A percentile compares a stretch with the other conserved stretches of the same genome.
These are phyloP conservation scores for Cystoderma amianthinum DNA, from an alignment of 768 basidiomycete species.

Conservation along the genomic window DNA sequence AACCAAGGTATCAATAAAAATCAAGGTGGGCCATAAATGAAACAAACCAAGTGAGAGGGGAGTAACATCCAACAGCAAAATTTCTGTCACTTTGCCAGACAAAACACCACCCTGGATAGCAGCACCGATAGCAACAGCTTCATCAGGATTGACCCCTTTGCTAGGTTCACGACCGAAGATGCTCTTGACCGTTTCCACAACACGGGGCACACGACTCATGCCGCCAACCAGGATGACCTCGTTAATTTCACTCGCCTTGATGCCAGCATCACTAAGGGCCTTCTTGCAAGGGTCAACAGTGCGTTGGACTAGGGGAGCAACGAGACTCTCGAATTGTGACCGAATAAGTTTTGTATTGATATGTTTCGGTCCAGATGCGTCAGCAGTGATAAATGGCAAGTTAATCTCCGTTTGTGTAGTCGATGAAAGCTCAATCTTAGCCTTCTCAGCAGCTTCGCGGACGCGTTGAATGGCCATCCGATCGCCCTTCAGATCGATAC, in stretches of 20 bases:
- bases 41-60: conserved; percentile 87
- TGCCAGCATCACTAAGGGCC: conserved; percentile 87
- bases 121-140: conserved; percentile 98
- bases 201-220: conserved; percentile 97
- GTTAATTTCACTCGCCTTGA: conserved; percentile 89
- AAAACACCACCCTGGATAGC: conserved; percentile 98
- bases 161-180: conserved; percentile 95
- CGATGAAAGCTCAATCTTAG: conserved; percentile 96
- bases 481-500: conserved; percentile 76
- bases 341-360: conserved; percentile 90
- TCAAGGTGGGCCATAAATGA: neutral
- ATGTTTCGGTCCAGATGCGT: conserved; percentile 92
- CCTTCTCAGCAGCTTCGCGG: conserved; percentile 98
- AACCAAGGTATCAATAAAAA: conserved; percentile 1
- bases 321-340: conserved; percentile 86
- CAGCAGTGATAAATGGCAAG: conserved; percentile 96
- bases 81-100: conserved; percentile 93
- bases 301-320: conserved; percentile 74
- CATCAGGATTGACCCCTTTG: conserved; percentile 99
- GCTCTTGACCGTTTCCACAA: conserved; percentile 86
- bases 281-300: conserved; percentile 97
- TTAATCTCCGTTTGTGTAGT: conserved; percentile 96
- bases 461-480: conserved; percentile 98
- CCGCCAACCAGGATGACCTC: conserved; percentile 99
- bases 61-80: conserved; percentile 92